Percentiles rank a stretch among this genome's conserved stretches.
These are phyloP conservation scores for Hypoxylon intermedium DNA, from an alignment of 495 filamentous ascomycete genomes.

Conservation along the genomic window DNA sequence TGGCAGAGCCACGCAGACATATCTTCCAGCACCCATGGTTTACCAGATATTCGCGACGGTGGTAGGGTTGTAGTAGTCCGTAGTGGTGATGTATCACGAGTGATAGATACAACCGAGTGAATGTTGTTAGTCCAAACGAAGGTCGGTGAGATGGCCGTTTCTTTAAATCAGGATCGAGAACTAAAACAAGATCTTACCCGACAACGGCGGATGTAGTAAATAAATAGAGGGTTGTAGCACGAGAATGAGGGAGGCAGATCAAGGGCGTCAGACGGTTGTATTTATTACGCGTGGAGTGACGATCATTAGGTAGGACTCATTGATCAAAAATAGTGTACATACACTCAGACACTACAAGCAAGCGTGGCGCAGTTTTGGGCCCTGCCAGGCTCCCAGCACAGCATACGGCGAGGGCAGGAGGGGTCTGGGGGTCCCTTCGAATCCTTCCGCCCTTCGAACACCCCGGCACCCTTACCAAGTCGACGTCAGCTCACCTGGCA, in stretches of 20 bases:
- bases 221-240: constrained; percentile 26
- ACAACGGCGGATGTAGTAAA: constrained; percentile 12
- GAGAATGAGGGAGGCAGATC: constrained; percentile 9
- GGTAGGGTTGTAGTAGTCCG: neutral
- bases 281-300: constrained; percentile 31
- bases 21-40: constrained; percentile 73
- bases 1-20: constrained; percentile 81
- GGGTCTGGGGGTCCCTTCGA: neutral
- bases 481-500: constrained; percentile 36
- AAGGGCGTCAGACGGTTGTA: constrained; percentile 35
- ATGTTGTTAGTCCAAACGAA: constrained; percentile 14
- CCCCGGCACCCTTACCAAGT: too few relatives aligned
- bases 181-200: constrained; percentile 10
- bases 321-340: too few relatives aligned
- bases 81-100: neutral
- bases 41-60: constrained; percentile 17
- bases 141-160: neutral
- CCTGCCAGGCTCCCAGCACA: constrained; percentile 32
- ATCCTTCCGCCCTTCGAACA: too few relatives aligned
- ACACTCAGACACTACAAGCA: constrained; percentile 2
- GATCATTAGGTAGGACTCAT: constrained; percentile 11
- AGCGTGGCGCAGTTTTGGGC: constrained; percentile 37
- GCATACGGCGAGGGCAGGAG: constrained; percentile 14
- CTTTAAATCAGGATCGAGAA: neutral
- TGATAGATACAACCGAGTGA: constrained; percentile 16